Evolutionary conservation across 2,329 filamentous ascomycete species (phyloP), one percentile per base, ranked within the genome.

Genomic region (Akanthomyces dipterigenus): DNA sequence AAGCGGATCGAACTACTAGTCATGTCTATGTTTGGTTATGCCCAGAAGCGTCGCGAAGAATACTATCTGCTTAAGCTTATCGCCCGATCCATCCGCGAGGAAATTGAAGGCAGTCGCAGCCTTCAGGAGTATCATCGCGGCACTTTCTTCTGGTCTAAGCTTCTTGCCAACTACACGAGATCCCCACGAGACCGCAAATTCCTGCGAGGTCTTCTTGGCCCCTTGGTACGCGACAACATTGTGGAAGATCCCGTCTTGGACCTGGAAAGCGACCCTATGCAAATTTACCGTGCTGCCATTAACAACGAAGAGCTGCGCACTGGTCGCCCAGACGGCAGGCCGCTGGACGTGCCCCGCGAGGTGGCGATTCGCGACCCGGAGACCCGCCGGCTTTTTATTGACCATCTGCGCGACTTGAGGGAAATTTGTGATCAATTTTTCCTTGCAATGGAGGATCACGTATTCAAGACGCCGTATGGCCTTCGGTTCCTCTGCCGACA

Each of bases 241-340:
- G 88, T 98, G 60, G 95, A 96, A 60, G 95, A 97, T 67, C 88
- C 92, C 14, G 88, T 88, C 5, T 80, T 99, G 38, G 93, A 99
- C 71, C 81, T 99, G 28, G 95, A 99, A 75, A 97, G 93, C 72
- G 95, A 99, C 70, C 95, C 95, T 0, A 88, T 98, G 80, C 93
- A 98, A 68, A 99, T 99, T 62, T 98, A 99, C 75, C 86, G 90
- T 46, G 95, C 92, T 5, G 88, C 91, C 16, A 96, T 99, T 76
- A 98, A 96, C 77, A 96, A 99, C 68, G 93, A 98, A 74, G 95
- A 99, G 75, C 85, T 99, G 26, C 88, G 91, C 20, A 99, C 95
- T 0, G 95, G 95, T 5, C 86, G 87, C 65, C 86, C 91, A 22
- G 96, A 93, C 72, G 84, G 84, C 55, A 84, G 95, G 64, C 89